Percentiles rank a stretch among this genome's conserved stretches.
Evolutionary conservation across 2,329 filamentous ascomycete species (phyloP).

Genomic region (Xylaria sp.): DNA sequence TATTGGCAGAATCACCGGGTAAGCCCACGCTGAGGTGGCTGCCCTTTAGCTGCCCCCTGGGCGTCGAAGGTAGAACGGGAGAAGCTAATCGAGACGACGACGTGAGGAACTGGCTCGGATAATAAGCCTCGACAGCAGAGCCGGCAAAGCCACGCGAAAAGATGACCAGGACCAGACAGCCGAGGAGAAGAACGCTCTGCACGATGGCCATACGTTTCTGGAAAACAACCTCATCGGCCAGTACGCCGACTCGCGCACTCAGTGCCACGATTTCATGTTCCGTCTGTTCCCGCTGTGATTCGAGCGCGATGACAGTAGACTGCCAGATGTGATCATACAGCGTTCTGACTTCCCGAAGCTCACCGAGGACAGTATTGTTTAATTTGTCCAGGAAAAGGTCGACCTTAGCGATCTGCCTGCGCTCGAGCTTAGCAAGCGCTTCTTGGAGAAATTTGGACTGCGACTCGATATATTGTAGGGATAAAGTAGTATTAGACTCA

Average conservation of each 20-base stretch:
- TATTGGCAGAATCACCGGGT: conserved; percentile 33
- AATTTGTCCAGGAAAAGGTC: conserved; percentile 82
- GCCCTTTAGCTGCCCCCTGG: conserved; percentile 34
- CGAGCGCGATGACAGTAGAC: conserved; percentile 90
- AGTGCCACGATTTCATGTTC: conserved; percentile 86
- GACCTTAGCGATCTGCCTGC: conserved; percentile 85
- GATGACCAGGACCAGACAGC: conserved; percentile 87
- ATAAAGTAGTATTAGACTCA: conserved; percentile 91
- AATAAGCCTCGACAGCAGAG: conserved; percentile 47
- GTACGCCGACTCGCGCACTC: conserved; percentile 80
- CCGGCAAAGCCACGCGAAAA: conserved; percentile 69
- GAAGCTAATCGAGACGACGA: conserved; percentile 43
- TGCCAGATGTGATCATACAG: conserved; percentile 98
- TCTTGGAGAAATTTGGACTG: conserved; percentile 92
- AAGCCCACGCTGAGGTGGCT: conserved; percentile 21
- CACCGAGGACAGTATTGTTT: conserved; percentile 87
- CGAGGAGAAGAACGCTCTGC: conserved; percentile 86
- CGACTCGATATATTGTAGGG: conserved; percentile 95
- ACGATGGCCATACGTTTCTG: conserved; percentile 94
- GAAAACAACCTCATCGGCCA: conserved; percentile 91
- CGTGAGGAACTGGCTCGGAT: conserved; percentile 47
- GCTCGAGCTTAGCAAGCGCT: conserved; percentile 86
- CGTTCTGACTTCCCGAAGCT: conserved; percentile 79
- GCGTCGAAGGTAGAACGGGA: conserved; percentile 46
- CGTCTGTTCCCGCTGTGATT: conserved; percentile 86